These are phyloP conservation scores for Salix purpurea DNA, from an alignment of 345 rosid species.

Conservation along the genomic window DNA sequence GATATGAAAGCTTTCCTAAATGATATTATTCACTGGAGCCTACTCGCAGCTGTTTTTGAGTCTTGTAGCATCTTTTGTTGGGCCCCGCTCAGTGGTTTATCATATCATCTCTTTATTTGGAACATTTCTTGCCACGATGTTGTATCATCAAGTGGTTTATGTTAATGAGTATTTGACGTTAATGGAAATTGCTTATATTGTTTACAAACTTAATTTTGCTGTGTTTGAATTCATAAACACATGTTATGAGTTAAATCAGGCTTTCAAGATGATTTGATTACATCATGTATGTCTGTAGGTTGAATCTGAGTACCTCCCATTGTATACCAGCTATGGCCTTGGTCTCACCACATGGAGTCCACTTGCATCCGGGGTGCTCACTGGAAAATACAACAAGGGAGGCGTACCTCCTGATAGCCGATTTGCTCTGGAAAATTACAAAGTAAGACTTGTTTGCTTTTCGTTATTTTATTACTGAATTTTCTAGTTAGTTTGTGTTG, in stretches of 20 bases:
- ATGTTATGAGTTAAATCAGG: no score
- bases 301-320: conserved; percentile 84
- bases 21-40: not conserved
- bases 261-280: no score
- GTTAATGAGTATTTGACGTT: no score
- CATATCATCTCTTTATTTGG: not conserved
- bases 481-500: not conserved
- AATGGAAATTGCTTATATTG: no score
- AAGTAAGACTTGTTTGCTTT: conserved; percentile 31
- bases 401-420: conserved; percentile 81
- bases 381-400: conserved; percentile 94
- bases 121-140: no score
- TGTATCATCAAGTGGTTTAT: no score
- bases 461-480: not conserved
- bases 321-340: conserved; percentile 76
- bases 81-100: not conserved
- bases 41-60: not conserved
- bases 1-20: not conserved
- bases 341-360: conserved; percentile 99
- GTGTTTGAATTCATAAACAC: no score
- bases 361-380: conserved; percentile 94
- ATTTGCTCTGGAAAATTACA: conserved; percentile 92
- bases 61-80: not conserved
- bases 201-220: no score
- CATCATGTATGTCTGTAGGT: conserved; percentile 43